A percentile compares a stretch with the other conserved stretches of the same genome.
phyloP scores from a whole-genome alignment of 2,329 filamentous ascomycete genomes.

The Corynespora cassiicola region DNA sequence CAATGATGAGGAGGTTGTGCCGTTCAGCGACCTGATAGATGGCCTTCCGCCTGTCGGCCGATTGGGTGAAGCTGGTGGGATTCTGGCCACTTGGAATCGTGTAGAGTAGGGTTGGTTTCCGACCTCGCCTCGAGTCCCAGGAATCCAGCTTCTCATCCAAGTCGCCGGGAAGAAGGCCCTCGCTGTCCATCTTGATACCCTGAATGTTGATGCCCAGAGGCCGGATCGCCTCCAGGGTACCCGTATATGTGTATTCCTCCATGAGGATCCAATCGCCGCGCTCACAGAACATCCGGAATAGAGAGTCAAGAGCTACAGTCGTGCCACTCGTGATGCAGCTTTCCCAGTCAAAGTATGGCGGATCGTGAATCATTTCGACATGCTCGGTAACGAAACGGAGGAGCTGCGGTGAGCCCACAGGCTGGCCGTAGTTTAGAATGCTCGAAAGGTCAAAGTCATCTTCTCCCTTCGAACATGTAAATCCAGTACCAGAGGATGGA shows the following conservation, averaged over 20 bases:
- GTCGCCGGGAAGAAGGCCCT: slow-evolving; percentile 29
- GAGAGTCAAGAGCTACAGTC: slow-evolving; percentile 37
- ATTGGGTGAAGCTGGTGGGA: slow-evolving; percentile 33
- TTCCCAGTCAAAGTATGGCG: slow-evolving; percentile 39
- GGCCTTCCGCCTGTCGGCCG: slow-evolving; percentile 19
- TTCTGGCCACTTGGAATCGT: slow-evolving; percentile 40
- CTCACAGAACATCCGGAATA: slow-evolving; percentile 33
- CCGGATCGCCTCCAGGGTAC: slow-evolving; percentile 27
- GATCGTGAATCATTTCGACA: slow-evolving; percentile 33
- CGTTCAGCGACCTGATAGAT: slow-evolving; percentile 32
- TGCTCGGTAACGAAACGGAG: slow-evolving; percentile 35
- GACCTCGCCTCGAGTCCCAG: slow-evolving; percentile 29
- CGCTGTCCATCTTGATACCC: slow-evolving; percentile 34
- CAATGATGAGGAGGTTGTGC: slow-evolving; percentile 35
- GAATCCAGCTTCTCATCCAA: slow-evolving; percentile 24
- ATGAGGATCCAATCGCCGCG: slow-evolving; percentile 25
- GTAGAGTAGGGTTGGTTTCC: slow-evolving; percentile 34
- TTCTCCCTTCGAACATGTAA: too few species aligned
- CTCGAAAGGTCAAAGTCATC: too few species aligned
- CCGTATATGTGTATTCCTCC: slow-evolving; percentile 35
- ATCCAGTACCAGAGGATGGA: too few species aligned
- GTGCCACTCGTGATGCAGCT: slow-evolving; percentile 32
- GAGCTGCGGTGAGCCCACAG: too few species aligned
- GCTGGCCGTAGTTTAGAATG: slow-evolving; percentile 27
- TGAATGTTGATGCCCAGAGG: slow-evolving; percentile 29